A percentile compares a stretch with the other conserved stretches of the same genome.
phyloP scores from a whole-genome alignment of 129 eudicot genomes.

The Oenanthe sinensis region DNA sequence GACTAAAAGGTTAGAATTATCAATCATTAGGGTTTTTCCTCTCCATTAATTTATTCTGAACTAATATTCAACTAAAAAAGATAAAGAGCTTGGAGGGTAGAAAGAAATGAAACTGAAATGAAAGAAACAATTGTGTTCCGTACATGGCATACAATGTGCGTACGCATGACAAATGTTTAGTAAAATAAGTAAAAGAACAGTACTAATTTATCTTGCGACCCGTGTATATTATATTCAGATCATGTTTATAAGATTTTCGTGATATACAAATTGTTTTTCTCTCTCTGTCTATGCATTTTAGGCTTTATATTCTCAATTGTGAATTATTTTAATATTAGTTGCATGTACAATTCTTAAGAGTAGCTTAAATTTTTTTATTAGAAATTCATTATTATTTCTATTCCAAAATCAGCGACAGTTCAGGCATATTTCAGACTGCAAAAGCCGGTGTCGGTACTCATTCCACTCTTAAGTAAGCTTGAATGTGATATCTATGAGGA shows the following conservation, averaged over 20 bases:
- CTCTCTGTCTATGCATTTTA: background rate
- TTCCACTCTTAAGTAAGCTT: constrained; percentile 51
- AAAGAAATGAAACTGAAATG: too few relatives aligned
- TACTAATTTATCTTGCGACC: background rate
- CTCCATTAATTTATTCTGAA: background rate
- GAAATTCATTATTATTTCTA: background rate
- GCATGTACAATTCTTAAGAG: background rate
- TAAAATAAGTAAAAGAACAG: background rate
- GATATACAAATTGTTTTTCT: too few relatives aligned
- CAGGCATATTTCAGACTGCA: constrained; percentile 62
- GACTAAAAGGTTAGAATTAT: background rate
- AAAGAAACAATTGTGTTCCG: too few relatives aligned
- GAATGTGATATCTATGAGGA: constrained; percentile 65
- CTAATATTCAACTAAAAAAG: background rate
- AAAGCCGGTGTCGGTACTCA: constrained; percentile 51
- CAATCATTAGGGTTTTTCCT: background rate
- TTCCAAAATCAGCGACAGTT: constrained; percentile 46
- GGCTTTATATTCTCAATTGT: background rate
- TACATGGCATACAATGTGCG: background rate
- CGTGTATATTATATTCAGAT: too few relatives aligned
- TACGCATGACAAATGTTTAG: background rate
- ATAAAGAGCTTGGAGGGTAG: too few relatives aligned
- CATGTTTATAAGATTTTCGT: too few relatives aligned
- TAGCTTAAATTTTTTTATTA: too few relatives aligned
- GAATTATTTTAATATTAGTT: background rate